Evolutionary conservation across 2,329 filamentous ascomycete species (phyloP).

Genomic region (Calonectria ilicicola): DNA sequence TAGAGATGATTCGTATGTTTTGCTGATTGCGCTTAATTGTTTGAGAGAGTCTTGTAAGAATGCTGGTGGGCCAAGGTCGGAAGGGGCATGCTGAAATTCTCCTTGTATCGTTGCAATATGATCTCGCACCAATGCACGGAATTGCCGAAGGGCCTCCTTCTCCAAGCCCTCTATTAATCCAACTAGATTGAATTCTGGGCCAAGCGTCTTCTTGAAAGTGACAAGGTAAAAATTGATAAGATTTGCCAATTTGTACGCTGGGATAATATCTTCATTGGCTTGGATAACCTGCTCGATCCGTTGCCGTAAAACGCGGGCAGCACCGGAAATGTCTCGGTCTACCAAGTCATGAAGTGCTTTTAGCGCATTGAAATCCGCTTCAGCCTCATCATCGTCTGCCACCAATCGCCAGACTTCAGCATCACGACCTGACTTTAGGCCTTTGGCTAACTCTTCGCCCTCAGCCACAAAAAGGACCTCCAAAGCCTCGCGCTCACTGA

Average conservation of each 20-base stretch:
- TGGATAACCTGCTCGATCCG: constrained; percentile 92
- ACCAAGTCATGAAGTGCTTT: constrained; percentile 88
- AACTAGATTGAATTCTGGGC: constrained; percentile 75
- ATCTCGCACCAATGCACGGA: constrained; percentile 84
- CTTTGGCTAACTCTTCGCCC: constrained; percentile 87
- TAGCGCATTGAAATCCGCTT: constrained; percentile 78
- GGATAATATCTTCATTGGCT: constrained; percentile 88
- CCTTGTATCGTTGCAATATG: constrained; percentile 80
- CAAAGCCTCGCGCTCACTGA: constrained; percentile 92
- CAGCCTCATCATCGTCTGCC: constrained; percentile 66
- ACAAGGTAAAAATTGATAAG: constrained; percentile 88
- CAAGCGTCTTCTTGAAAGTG: constrained; percentile 86
- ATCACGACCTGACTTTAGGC: constrained; percentile 82
- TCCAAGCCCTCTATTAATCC: constrained; percentile 77
- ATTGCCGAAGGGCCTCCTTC: constrained; percentile 83
- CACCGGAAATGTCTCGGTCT: constrained; percentile 85
- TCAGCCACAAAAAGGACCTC: constrained; percentile 93
- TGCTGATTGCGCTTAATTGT: constrained; percentile 82
- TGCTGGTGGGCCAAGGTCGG: constrained; percentile 81
- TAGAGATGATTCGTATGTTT: constrained; percentile 87
- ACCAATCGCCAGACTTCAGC: constrained; percentile 86
- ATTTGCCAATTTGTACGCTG: constrained; percentile 91
- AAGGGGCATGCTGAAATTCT: constrained; percentile 76
- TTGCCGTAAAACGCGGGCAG: constrained; percentile 86
- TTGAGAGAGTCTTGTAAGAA: constrained; percentile 86